Conservation (phyloP, 495 filamentous ascomycete species). For the Filosporella fistucella region DNA sequence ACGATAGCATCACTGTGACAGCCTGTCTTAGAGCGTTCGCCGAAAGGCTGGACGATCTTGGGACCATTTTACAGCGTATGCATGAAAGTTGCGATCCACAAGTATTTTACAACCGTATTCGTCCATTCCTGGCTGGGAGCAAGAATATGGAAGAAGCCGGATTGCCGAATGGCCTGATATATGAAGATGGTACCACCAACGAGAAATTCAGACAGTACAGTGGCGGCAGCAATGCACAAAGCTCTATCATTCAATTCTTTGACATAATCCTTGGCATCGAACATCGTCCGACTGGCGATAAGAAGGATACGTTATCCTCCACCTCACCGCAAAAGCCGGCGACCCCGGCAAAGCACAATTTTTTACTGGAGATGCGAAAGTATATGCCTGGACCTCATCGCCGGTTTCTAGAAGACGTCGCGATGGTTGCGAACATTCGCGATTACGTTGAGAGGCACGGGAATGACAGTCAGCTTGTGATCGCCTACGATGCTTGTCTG, state of each 20-base stretch:
- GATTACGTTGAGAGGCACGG: slow-evolving; percentile 68
- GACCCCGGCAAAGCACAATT: slow-evolving; percentile 68
- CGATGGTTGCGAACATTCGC: slow-evolving; percentile 80
- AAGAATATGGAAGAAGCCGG: slow-evolving; percentile 97
- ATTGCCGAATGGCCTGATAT: slow-evolving; percentile 79
- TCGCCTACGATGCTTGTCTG: slow-evolving; percentile 88
- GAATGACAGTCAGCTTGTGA: slow-evolving; percentile 57
- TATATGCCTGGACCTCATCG: slow-evolving; percentile 97
- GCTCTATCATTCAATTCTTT: slow-evolving; percentile 91
- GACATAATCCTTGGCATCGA: slow-evolving; percentile 89
- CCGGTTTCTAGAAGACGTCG: slow-evolving; percentile 78
- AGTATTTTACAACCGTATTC: slow-evolving; percentile 89
- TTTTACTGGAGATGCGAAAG: slow-evolving; percentile 91
- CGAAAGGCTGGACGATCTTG: slow-evolving; percentile 82
- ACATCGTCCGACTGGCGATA: slow-evolving; percentile 84
- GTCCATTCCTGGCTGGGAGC: slow-evolving; percentile 89
- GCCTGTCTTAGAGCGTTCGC: slow-evolving; percentile 72
- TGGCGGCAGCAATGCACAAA: slow-evolving; percentile 94
- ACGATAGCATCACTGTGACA: slow-evolving; percentile 66
- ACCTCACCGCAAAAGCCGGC: slow-evolving; percentile 46
- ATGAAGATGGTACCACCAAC: slow-evolving; percentile 67
- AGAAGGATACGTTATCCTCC: slow-evolving; percentile 36
- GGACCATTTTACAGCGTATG: slow-evolving; percentile 70
- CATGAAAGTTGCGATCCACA: slow-evolving; percentile 90
- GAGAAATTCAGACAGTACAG: slow-evolving; percentile 72